Evolutionary conservation across 441 rosid genomes (phyloP), one percentile per base, ranked within the genome.

Genomic region (Pelargonium fulgidum): DNA sequence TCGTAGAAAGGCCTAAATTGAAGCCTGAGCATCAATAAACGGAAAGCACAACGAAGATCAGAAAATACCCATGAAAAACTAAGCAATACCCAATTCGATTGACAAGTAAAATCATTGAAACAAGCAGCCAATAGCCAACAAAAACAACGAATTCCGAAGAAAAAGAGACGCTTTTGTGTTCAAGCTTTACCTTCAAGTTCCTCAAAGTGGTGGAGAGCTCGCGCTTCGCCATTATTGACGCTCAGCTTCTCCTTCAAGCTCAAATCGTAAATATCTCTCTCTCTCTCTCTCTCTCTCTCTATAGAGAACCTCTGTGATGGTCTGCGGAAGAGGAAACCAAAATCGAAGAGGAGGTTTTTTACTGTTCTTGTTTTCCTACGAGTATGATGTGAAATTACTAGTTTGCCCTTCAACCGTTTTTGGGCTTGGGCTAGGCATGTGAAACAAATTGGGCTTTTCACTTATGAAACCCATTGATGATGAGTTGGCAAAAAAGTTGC

Each of bases 121-220:
- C 4, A 58, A 17, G 62, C 12, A 58, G 2, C 29, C 26, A 19
- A 11, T 7, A 8, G 20, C 3, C 12, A 58, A 8, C 20, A 58
- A 58, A 20, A 16, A 13, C 26, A 58, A 19, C 4, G 9, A 6
- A 58, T 17, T 58, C 9, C 20, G 22, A 19, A 19, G 62, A 9
- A 36, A 36, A 36, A 36, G 8, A 36, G 41, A 36, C 7, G 4
- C 4, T 56, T 56, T 56, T 56, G 10, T 0, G 26, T 19, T 58
- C 16, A 47, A 17, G 62, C 11, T 7, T 58, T 83, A 94, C 99
- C 98, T 90, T 94, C 74, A 94, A 82, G 80, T 85, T 91, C 86
- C 72, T 87, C 79, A 94, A 80, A 62, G 98, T 94, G 73, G 79
- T 84, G 69, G 97, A 91, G 20, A 94, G 84, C 85, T 90, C 97